phyloP scores from a whole-genome alignment of 192 early-diverging fungal species.

The Gonapodya sp. region DNA sequence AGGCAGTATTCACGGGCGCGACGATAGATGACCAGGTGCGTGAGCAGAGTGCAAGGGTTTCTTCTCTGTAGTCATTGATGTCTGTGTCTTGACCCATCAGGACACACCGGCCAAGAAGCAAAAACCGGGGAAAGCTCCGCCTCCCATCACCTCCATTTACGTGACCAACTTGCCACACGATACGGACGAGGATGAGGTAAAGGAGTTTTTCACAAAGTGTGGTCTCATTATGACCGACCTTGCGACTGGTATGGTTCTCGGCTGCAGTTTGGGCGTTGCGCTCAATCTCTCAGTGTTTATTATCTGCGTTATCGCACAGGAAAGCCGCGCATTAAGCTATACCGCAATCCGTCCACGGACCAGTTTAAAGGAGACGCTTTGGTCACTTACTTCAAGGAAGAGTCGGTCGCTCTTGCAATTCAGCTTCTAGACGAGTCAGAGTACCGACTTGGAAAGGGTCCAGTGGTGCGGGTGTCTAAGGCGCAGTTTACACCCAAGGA shows the following conservation, averaged over 20 bases:
- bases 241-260: constrained; percentile 19
- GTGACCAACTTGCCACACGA: constrained; percentile 76
- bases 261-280: too few species aligned
- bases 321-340: constrained; percentile 83
- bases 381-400: constrained; percentile 81
- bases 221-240: constrained; percentile 75
- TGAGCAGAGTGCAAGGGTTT: not conserved
- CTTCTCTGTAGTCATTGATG: not conserved
- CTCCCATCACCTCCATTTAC: constrained; percentile 70
- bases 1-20: constrained; percentile 33
- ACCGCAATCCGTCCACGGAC: constrained; percentile 52
- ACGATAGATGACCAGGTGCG: constrained; percentile 20
- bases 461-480: constrained; percentile 65
- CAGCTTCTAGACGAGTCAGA: constrained; percentile 79
- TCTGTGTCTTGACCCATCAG: constrained; percentile 13
- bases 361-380: constrained; percentile 82
- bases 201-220: constrained; percentile 59
- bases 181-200: constrained; percentile 68
- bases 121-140: constrained; percentile 30
- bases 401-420: constrained; percentile 76
- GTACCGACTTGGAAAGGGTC: constrained; percentile 53
- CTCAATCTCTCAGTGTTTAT: constrained; percentile 19
- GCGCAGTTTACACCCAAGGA: constrained; percentile 76
- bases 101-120: constrained; percentile 30
- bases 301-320: constrained; percentile 35